Conservation (phyloP, 352 stramenopile genomes). For the Blastocystis sp. region DNA sequence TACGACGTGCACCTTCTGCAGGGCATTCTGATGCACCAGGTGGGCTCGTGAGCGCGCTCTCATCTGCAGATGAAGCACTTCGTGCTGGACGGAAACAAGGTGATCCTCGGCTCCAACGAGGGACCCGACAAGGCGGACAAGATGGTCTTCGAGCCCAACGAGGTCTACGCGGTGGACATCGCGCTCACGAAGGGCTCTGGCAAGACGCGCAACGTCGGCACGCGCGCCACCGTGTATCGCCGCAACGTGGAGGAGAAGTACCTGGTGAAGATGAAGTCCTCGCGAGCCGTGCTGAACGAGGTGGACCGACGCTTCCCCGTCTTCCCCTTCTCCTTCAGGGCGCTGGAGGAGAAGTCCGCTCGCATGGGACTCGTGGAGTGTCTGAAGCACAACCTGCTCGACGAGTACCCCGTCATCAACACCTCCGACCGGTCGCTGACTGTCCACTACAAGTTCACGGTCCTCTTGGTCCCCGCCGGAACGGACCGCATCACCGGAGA, state of each 20-base stretch:
- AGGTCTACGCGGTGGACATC: slow-evolving; percentile 98
- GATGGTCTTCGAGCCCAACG: slow-evolving; percentile 85
- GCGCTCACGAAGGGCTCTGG: slow-evolving; percentile 94
- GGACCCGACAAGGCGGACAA: slow-evolving; percentile 76
- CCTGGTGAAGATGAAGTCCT: slow-evolving; percentile 85
- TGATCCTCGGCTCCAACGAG: slow-evolving; percentile 83
- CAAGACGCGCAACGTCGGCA: slow-evolving; percentile 76
- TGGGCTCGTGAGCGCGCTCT: slow-evolving; percentile 71
- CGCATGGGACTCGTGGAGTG: slow-evolving; percentile 96
- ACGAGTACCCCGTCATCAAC: slow-evolving; percentile 92
- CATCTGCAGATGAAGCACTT: slow-evolving; percentile 64
- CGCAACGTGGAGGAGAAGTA: slow-evolving; percentile 95
- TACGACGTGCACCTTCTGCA: slow-evolving; percentile 93
- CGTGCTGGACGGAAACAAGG: slow-evolving; percentile 95
- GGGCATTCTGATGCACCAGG: slow-evolving; percentile 97
- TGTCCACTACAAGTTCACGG: slow-evolving; percentile 97
- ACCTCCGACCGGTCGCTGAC: slow-evolving; percentile 86
- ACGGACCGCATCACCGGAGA: slow-evolving; percentile 90
- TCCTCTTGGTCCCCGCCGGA: slow-evolving; percentile 89
- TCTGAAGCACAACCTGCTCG: slow-evolving; percentile 90
- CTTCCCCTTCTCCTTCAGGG: slow-evolving; percentile 90
- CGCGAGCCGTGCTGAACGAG: slow-evolving; percentile 88
- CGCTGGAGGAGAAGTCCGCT: slow-evolving; percentile 71
- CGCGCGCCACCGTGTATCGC: slow-evolving; percentile 95
- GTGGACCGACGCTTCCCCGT: slow-evolving; percentile 96